phyloP scores from a whole-genome alignment of 257 asterid genomes.

The Marsdenia floribunda region DNA sequence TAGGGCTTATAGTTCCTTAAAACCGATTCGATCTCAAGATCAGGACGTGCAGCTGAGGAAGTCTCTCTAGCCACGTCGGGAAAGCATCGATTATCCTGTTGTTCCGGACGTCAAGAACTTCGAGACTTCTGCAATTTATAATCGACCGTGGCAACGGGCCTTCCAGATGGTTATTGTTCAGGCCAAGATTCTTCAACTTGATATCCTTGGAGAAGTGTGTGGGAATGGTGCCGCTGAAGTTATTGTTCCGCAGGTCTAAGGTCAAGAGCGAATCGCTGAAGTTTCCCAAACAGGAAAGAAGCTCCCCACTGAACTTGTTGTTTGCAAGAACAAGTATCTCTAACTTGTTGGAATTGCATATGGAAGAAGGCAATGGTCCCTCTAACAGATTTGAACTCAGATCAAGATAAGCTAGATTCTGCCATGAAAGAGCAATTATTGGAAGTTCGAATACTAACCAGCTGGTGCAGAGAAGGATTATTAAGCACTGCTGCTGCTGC shows the following conservation, averaged over 20 bases:
- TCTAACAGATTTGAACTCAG: neutral
- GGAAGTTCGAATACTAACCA: neutral
- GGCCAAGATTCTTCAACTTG: neutral
- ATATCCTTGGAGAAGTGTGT: neutral
- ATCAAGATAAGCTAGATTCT: slow-evolving; percentile 3
- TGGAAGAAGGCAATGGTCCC: slow-evolving; percentile 9
- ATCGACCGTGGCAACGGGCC: slow-evolving; percentile 12
- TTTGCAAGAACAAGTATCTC: neutral
- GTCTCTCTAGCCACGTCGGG: slow-evolving; percentile 28
- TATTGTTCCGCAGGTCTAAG: slow-evolving; percentile 3
- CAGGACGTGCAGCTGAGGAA: slow-evolving; percentile 23
- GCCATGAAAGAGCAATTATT: neutral
- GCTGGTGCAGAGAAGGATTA: neutral
- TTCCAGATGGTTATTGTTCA: slow-evolving; percentile 4
- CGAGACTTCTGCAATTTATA: slow-evolving; percentile 6
- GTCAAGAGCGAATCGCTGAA: neutral
- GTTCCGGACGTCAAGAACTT: slow-evolving; percentile 16
- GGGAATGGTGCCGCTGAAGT: slow-evolving; percentile 7
- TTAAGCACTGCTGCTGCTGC: neutral
- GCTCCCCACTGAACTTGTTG: slow-evolving; percentile 4
- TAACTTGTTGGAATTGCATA: slow-evolving; percentile 1
- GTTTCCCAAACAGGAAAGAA: slow-evolving; percentile 15
- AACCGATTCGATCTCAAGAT: neutral
- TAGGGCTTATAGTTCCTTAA: neutral
- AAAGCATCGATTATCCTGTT: slow-evolving; percentile 22